Evolutionary conservation across 2,329 filamentous ascomycete species (phyloP).

Genomic region (Raffaelea deltoideospora): DNA sequence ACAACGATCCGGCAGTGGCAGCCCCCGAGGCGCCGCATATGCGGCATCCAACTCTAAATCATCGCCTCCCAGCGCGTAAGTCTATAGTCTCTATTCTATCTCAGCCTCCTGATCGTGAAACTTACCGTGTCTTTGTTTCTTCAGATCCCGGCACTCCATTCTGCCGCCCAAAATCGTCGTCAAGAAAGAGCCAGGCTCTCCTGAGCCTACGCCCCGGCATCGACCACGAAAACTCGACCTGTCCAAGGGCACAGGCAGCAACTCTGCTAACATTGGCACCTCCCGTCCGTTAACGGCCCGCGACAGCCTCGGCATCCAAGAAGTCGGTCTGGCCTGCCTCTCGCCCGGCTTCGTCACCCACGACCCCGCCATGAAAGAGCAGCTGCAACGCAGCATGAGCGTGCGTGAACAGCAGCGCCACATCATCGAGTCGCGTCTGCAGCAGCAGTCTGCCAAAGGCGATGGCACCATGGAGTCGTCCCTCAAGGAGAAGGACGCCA

Average conservation of each 20-base stretch:
- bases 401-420: slow-evolving; percentile 88
- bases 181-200: slow-evolving; percentile 90
- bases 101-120: not conserved
- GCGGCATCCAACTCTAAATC: slow-evolving; percentile 27
- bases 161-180: slow-evolving; percentile 77
- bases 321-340: slow-evolving; percentile 84
- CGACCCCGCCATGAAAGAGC: slow-evolving; percentile 91
- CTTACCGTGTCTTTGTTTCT: slow-evolving; percentile 3
- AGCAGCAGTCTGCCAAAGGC: slow-evolving; percentile 72
- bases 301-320: slow-evolving; percentile 70
- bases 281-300: slow-evolving; percentile 66
- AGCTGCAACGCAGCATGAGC: slow-evolving; percentile 83
- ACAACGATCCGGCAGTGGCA: slow-evolving; percentile 37
- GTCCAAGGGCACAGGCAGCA: slow-evolving; percentile 43
- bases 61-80: slow-evolving; percentile 46
- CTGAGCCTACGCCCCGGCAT: slow-evolving; percentile 60
- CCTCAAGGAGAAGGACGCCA: slow-evolving; percentile 35
- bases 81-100: slow-evolving; percentile 8
- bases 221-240: slow-evolving; percentile 66
- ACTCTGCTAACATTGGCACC: slow-evolving; percentile 38
- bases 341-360: slow-evolving; percentile 94
- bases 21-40: slow-evolving; percentile 27
- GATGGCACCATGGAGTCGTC: slow-evolving; percentile 44
- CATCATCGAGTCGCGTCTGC: slow-evolving; percentile 82
- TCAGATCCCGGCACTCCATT: slow-evolving; percentile 36